Evolutionary conservation across 495 filamentous ascomycete species (phyloP).

Genomic region (Aspergillus ellipticus): DNA sequence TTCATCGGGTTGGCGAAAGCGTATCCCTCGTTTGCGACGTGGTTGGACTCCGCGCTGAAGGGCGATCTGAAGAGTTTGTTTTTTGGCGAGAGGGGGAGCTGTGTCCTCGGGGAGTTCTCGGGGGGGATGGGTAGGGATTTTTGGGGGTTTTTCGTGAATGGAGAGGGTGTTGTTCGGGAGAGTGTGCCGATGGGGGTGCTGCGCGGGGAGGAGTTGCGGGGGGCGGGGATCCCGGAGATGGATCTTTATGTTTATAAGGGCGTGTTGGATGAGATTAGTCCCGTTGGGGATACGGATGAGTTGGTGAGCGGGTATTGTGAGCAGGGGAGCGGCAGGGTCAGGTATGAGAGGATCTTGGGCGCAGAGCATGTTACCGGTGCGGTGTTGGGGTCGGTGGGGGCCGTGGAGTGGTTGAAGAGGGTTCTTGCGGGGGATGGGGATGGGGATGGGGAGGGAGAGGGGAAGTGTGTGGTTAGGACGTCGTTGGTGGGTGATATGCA

Average conservation of each 20-base stretch:
- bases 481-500: too few relatives aligned
- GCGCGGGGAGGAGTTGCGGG: constrained; percentile 17
- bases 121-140: constrained; percentile 14
- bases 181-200: constrained; percentile 6
- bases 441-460: too few relatives aligned
- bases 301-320: constrained; percentile 38
- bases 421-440: too few relatives aligned
- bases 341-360: constrained; percentile 17
- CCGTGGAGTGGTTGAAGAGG: too few relatives aligned
- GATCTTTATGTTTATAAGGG: constrained; percentile 49
- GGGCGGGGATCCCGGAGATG: constrained; percentile 32
- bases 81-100: constrained; percentile 7
- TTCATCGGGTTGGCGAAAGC: constrained; percentile 23
- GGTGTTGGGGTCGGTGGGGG: too few relatives aligned
- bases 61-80: constrained; percentile 11
- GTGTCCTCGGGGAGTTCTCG: constrained; percentile 16
- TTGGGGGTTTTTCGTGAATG: too few relatives aligned
- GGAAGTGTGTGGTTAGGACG: too few relatives aligned
- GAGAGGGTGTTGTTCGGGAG: constrained; percentile 3
- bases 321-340: constrained; percentile 12
- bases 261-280: constrained; percentile 40
- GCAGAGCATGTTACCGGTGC: constrained; percentile 12
- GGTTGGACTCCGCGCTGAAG: neutral
- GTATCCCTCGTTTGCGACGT: constrained; percentile 8
- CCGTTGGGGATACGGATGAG: constrained; percentile 38